Evolutionary conservation across 345 rosid species (phyloP), one percentile per base, ranked within the genome.

Genomic region (Ceriops tagal): DNA sequence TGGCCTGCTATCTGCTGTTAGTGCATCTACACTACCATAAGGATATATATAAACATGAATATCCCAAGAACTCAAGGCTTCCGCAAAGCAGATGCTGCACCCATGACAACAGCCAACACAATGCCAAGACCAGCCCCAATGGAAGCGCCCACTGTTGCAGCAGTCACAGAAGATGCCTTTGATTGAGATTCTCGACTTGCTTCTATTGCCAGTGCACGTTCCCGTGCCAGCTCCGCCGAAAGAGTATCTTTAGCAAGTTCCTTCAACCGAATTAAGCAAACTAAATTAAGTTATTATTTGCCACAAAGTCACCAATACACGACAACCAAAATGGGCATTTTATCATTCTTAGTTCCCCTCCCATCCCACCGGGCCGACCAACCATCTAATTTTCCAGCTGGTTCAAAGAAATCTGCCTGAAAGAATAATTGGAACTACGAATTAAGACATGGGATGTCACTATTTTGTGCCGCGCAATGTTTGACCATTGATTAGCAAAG

Each of bases 81-180:
- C 76, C 97, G 83, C 79, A 93, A 82, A 64, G 98, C 90, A 34
- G 98, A 93, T 57, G 93, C 96, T 0, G 97, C 97, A 43, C 98
- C 98, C 98, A 93, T 93, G 58, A 93, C 98, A 52, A 93, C 84
- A 35, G 98, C 99, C 83, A 93, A 76, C 60, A 88, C 91, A 68
- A 93, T 74, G 67, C 99, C 96, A 21, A 93, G 84, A 71, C 96
- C 96, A 8, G 99, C 97, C 66, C 99, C 98, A n/a, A 93, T 72
- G 27, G 96, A 91, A 73, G 98, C 98, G 21, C 98, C 98, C 1
- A 91, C 96, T 0, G 93, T 87, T 5, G 98, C 96, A 57, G 98
- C 90, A 20, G 96, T 81, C 75, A 85, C 59, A 1, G 96, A 80
- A 11, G 88, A 88, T 72, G 85, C 73, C 85, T 89, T 89, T 15